Conservation (phyloP, 345 rosid species). For the Rhodomyrtus tomentosa region DNA sequence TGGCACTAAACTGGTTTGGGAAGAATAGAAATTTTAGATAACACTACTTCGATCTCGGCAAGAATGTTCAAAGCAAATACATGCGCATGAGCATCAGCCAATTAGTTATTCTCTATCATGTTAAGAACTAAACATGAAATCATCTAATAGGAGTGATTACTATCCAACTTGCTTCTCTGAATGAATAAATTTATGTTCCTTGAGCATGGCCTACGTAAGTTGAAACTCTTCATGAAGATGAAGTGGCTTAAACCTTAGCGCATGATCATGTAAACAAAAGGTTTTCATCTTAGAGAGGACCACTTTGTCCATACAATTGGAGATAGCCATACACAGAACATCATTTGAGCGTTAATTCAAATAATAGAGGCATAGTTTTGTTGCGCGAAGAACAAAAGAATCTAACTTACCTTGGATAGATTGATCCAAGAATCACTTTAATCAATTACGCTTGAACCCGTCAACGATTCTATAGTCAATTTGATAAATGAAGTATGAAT, state of each 20-base stretch:
- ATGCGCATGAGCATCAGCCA: not conserved
- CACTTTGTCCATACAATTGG: not conserved
- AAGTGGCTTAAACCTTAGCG: not conserved
- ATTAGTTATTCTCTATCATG: not conserved
- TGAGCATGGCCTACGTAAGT: not conserved
- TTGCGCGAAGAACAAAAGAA: not conserved
- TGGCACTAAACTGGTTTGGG: not conserved
- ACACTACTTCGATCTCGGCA: not conserved
- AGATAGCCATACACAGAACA: not conserved
- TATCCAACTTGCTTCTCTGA: not conserved
- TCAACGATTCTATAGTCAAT: no score
- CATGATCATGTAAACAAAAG: not conserved
- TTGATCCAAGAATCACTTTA: conserved; percentile 68
- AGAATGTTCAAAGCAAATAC: not conserved
- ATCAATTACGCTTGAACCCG: no score
- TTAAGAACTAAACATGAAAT: not conserved
- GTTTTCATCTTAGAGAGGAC: not conserved
- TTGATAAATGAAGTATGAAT: no score
- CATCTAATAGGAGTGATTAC: not conserved
- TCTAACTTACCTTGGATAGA: conserved; percentile 47
- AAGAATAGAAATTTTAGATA: not conserved
- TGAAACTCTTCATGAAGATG: not conserved
- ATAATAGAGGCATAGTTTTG: not conserved
- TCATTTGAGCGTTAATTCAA: not conserved
- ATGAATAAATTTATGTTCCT: not conserved